These are phyloP conservation scores for Suillus subalutaceus DNA, from an alignment of 768 basidiomycete genomes.

Conservation along the genomic window DNA sequence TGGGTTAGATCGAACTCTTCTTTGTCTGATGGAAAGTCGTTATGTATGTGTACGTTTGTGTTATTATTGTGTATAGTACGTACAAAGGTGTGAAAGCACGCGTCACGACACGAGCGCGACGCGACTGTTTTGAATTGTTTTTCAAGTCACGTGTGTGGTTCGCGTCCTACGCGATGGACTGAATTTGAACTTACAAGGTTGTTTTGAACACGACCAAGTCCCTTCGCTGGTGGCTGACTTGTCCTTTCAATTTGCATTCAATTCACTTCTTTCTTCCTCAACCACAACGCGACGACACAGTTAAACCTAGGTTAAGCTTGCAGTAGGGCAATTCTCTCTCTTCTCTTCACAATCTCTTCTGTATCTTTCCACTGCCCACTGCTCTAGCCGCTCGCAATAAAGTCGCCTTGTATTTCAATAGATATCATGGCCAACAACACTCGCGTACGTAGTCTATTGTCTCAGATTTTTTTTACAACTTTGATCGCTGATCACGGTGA, in stretches of 20 bases:
- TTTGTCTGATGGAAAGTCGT: slow-evolving; percentile 12
- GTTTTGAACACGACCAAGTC: slow-evolving; percentile 24
- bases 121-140: slow-evolving; percentile 40
- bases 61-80: slow-evolving; percentile 2
- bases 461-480: slow-evolving; percentile 17
- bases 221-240: slow-evolving; percentile 38
- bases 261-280: slow-evolving; percentile 21
- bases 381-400: slow-evolving; percentile 18
- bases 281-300: slow-evolving; percentile 27
- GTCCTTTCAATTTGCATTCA: slow-evolving; percentile 22
- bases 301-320: slow-evolving; percentile 23
- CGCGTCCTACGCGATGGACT: slow-evolving; percentile 38
- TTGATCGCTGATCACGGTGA: slow-evolving; percentile 12
- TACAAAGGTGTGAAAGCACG: slow-evolving; percentile 11
- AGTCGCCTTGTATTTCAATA: slow-evolving; percentile 28
- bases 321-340: slow-evolving; percentile 32
- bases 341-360: slow-evolving; percentile 35
- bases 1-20: not conserved
- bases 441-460: slow-evolving; percentile 46
- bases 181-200: slow-evolving; percentile 25
- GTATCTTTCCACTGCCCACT: slow-evolving; percentile 20
- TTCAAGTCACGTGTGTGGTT: slow-evolving; percentile 41
- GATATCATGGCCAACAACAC: slow-evolving; percentile 58
- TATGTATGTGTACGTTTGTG: not conserved
- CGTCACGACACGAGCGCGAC: slow-evolving; percentile 29